Evolutionary conservation across 176 grass and related monocot species (phyloP).

Genomic region (Melocanna baccifera): DNA sequence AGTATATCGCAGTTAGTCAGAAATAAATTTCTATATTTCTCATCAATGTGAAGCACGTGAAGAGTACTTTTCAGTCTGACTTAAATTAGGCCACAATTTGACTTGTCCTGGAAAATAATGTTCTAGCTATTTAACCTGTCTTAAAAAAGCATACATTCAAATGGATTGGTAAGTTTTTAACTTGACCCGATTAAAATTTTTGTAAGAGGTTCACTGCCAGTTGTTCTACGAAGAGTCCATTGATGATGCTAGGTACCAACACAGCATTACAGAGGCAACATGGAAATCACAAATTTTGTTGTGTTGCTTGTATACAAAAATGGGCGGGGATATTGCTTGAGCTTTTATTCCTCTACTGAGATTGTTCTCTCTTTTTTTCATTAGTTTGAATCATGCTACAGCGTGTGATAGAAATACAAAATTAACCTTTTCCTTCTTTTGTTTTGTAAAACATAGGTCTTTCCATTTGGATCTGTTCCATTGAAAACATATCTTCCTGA

Average conservation of each 20-base stretch:
- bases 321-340: background rate
- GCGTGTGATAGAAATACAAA: background rate
- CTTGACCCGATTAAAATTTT: background rate
- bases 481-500: slow-evolving; percentile 97
- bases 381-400: background rate
- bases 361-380: background rate
- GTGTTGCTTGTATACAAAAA: background rate
- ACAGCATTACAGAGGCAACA: background rate
- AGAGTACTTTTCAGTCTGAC: background rate
- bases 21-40: background rate
- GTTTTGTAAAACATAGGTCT: slow-evolving; percentile 39
- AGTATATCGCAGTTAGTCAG: background rate
- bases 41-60: background rate
- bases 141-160: background rate
- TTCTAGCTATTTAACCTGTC: background rate
- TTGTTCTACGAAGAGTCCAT: slow-evolving; percentile 14
- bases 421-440: background rate
- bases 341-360: background rate
- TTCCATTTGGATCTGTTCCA: slow-evolving; percentile 80
- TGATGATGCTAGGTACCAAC: background rate
- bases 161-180: background rate
- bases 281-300: background rate
- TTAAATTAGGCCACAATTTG: background rate
- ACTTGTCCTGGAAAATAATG: background rate
- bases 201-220: background rate